Base-by-base conservation (phyloP, 805 yeast genomes). In the Danielia reshetovae region DNA sequence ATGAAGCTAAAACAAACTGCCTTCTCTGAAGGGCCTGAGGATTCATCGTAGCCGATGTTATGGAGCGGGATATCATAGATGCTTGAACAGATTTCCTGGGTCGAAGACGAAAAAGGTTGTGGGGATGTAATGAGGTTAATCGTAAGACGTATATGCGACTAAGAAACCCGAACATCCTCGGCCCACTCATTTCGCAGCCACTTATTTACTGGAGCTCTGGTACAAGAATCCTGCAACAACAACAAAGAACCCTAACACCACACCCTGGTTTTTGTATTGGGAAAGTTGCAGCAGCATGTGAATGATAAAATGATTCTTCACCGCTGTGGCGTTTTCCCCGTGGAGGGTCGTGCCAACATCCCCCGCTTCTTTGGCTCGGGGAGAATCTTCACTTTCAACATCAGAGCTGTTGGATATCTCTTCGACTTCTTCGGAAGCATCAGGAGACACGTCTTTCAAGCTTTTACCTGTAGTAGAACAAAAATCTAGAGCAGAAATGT, bases 201-300 rank as follows among this genome's bases (percentile, higher is more conserved):
- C 5, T 30, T 5, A 22, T 13, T 16, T 32, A 25, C 29, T 25
- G 10, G 40, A 30, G 14, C 25, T 37, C 36, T 39, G 42, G 32
- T 44, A 44, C 7, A 42, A 13, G 23, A 42, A 39, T 9, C 48
- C 48, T 4, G 46, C 46, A 18, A 44, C 38, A 9, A 41, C 46
- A 11, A 44, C 43, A 8, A 34, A 13, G 9, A 42, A 21, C 7
- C 48, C 48, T 11, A 40, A 28, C 23, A 35, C 23, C 19, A 35
- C 35, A 3, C 46, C 48, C 13, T 42, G 45, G 30, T 36, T 42
- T 16, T 30, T 35, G 32, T 42, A 42, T 10, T 32, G 38, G 8
- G 18, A 12, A n/a, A 42, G 19, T 14, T 25, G 29, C 28, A 33
- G 33, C 10, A 34, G 30, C n/a, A 42, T 16, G 12, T 33, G 36